phyloP scores from a whole-genome alignment of 768 basidiomycete species.

The Lactarius sanguifluus region DNA sequence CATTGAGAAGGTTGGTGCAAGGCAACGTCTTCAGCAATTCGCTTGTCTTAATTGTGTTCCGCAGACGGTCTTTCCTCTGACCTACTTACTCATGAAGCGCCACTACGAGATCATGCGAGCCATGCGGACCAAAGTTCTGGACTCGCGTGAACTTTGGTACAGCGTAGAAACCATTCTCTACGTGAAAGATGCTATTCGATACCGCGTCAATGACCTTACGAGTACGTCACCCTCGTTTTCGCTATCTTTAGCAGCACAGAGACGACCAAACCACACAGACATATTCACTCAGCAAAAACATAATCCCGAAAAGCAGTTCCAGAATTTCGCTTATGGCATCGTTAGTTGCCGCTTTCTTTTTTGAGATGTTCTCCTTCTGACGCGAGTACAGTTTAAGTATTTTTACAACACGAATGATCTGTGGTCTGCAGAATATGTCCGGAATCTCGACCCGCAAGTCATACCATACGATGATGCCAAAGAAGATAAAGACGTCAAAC shows the following conservation, averaged over 20 bases:
- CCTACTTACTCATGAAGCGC: slow-evolving; percentile 26
- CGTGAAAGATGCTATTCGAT: background rate
- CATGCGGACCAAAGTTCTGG: slow-evolving; percentile 10
- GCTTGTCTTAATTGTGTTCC: background rate
- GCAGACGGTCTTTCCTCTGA: slow-evolving; percentile 25
- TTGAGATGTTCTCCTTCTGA: background rate
- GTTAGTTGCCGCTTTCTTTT: slow-evolving; percentile 14
- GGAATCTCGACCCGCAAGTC: background rate
- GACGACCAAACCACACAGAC: slow-evolving; percentile 5
- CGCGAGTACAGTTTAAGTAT: slow-evolving; percentile 17
- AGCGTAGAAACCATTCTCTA: background rate
- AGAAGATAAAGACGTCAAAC: slow-evolving; percentile 18
- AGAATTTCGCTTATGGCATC: slow-evolving; percentile 30
- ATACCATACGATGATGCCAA: slow-evolving; percentile 7
- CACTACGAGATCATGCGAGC: slow-evolving; percentile 30
- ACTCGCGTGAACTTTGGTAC: slow-evolving; percentile 4
- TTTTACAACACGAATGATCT: background rate
- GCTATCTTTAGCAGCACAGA: background rate
- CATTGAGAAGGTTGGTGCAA: slow-evolving; percentile 33
- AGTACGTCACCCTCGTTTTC: background rate
- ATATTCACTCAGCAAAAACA: slow-evolving; percentile 30
- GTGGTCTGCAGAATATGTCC: slow-evolving; percentile 13
- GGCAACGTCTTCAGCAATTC: fast-evolving
- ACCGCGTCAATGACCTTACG: slow-evolving; percentile 14
- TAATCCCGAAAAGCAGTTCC: slow-evolving; percentile 28